These are phyloP conservation scores for Letharia lupina DNA, from an alignment of 495 filamentous ascomycete genomes.

Conservation along the genomic window DNA sequence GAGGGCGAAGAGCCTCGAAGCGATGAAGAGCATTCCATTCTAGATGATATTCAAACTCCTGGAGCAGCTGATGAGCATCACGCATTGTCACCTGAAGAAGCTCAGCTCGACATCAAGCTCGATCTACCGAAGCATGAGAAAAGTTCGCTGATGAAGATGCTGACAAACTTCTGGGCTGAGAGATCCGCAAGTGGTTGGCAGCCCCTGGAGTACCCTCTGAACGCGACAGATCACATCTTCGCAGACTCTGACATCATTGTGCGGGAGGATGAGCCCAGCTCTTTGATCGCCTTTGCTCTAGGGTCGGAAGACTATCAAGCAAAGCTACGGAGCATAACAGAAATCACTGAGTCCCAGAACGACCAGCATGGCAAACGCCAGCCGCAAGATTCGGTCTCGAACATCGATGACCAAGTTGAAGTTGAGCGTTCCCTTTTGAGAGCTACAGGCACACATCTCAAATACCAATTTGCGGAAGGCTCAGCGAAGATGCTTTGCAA, in stretches of 20 bases:
- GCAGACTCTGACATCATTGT: conserved; percentile 97
- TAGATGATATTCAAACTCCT: conserved; percentile 59
- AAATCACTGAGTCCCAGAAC: conserved; percentile 39
- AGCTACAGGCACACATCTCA: conserved; percentile 79
- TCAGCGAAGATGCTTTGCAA: conserved; percentile 93
- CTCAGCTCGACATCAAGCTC: conserved; percentile 49
- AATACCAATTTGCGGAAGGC: conserved; percentile 88
- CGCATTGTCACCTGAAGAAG: conserved; percentile 49
- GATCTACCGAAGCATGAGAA: conserved; percentile 88
- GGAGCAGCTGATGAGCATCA: conserved; percentile 56
- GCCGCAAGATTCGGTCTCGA: conserved; percentile 23
- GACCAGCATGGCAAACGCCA: conserved; percentile 23
- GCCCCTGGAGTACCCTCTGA: conserved; percentile 87
- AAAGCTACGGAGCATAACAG: conserved; percentile 67
- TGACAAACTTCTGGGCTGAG: conserved; percentile 97
- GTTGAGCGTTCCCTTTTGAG: conserved; percentile 71
- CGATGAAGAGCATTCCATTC: conserved; percentile 56
- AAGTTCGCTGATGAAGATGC: conserved; percentile 83
- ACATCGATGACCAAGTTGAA: conserved; percentile 42
- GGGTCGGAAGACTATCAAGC: conserved; percentile 74
- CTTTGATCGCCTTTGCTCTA: conserved; percentile 85
- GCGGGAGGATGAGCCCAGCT: conserved; percentile 94
- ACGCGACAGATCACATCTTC: conserved; percentile 84
- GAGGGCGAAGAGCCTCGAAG: conserved; percentile 56
- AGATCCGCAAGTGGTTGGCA: conserved; percentile 93